These are phyloP conservation scores for Diophrys appendiculata DNA, from an alignment of 73 alveolate species.

Conservation along the genomic window DNA sequence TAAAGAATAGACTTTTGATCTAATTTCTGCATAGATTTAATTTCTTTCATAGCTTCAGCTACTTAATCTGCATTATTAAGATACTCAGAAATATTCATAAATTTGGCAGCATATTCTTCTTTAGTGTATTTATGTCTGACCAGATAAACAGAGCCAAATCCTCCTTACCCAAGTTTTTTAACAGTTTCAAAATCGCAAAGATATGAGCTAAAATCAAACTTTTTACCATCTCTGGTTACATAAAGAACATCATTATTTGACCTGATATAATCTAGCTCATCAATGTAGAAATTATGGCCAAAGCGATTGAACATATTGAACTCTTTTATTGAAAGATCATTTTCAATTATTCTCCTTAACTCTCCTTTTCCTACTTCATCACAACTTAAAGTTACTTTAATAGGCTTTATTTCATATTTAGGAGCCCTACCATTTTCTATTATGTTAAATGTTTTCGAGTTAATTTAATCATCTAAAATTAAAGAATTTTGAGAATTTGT, in stretches of 20 bases:
- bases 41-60: slow-evolving; percentile 76
- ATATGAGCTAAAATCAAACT: slow-evolving; percentile 20
- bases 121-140: slow-evolving; percentile 81
- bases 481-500: too few relatives aligned
- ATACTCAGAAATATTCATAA: slow-evolving; percentile 67
- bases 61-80: slow-evolving; percentile 81
- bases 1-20: slow-evolving; percentile 76
- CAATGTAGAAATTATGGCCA: not conserved
- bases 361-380: not conserved
- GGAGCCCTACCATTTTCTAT: not conserved
- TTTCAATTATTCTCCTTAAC: not conserved
- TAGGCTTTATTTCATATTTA: not conserved
- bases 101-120: slow-evolving; percentile 93
- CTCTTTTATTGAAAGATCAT: not conserved
- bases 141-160: slow-evolving; percentile 92
- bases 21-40: slow-evolving; percentile 59
- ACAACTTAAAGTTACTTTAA: not conserved
- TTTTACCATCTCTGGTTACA: not conserved
- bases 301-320: not conserved
- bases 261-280: not conserved
- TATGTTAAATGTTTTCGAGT: not conserved
- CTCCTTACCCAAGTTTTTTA: slow-evolving; percentile 91
- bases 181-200: slow-evolving; percentile 63
- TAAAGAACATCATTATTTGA: not conserved
- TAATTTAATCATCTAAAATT: too few relatives aligned